Base-by-base conservation (phyloP, 306 rosid genomes). In the Malus sieversii region DNA sequence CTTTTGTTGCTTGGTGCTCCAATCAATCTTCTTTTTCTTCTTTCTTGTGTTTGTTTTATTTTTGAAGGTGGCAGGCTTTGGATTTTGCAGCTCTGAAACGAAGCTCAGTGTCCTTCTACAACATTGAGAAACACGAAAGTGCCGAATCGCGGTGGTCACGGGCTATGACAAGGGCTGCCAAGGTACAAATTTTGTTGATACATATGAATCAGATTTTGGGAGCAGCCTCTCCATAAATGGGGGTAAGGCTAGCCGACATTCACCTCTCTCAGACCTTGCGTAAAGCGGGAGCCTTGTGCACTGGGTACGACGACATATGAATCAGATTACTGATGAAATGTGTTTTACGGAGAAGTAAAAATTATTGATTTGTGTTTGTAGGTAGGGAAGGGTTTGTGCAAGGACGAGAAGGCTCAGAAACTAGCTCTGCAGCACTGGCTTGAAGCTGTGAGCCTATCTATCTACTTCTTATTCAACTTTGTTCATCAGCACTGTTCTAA, bases 401-500 rank as follows among this genome's bases (percentile, higher is more conserved):
- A 85, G 72, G 85, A 87, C 76, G 87, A 82, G 66, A 87, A 85
- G 61, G 91, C 91, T 73, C 91, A 84, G 73, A 80, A 82, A 78
- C 60, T 87, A 70, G 91, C 91, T 29, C 73, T 82, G 5, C 91
- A 85, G 68, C 88, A 87, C 71, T 85, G 87, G 88, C 87, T 87
- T 78, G 91, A 82, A 82, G 91, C 91, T 73, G 88, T 85, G 75
- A 85, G 84, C 80, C 25, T 63, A 29, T 63, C 33, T 13, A 61
- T 48, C 53, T 14, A 14, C 53, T 48, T 14, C 13, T 25, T 13
- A 14, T 27, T 5, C 20, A 51, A 51, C 18, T 51, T 51, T 51
- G 55, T 51, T 51, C 20, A 51, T 51, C 8, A 51, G 20, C 20
- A 51, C 8, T 15, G 20, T 15, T 51, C 55, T 0, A 15, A 51